Conservation (phyloP, 2,329 filamentous ascomycete species). For the Penicillium sp. region DNA sequence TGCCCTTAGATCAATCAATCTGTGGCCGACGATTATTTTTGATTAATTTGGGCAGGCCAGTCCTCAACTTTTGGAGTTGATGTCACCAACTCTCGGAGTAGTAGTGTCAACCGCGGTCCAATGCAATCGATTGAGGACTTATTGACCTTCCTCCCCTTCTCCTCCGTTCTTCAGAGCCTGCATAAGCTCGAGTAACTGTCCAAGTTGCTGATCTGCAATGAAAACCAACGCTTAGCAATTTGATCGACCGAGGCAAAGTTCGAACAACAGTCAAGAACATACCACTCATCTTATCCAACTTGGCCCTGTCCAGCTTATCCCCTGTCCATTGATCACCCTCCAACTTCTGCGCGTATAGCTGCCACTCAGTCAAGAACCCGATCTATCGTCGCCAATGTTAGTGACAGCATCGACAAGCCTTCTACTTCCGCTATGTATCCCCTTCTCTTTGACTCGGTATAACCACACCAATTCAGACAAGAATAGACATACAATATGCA, state of each 20-base stretch:
- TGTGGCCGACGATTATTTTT: background rate
- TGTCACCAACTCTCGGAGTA: background rate
- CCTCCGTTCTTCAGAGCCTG: constrained; percentile 55
- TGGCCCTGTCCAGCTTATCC: constrained; percentile 70
- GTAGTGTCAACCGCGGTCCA: background rate
- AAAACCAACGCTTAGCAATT: background rate
- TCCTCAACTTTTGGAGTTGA: background rate
- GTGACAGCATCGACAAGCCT: background rate
- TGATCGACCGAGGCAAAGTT: background rate
- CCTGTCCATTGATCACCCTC: constrained; percentile 80
- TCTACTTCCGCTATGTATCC: background rate
- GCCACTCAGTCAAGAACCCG: constrained; percentile 93
- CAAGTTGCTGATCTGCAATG: constrained; percentile 72
- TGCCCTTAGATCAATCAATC: background rate
- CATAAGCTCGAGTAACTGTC: constrained; percentile 91
- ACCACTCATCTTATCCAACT: constrained; percentile 93
- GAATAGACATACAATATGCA: constrained; percentile 64
- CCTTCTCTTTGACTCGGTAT: background rate
- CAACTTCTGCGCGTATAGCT: constrained; percentile 82
- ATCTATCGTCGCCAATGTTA: constrained; percentile 49
- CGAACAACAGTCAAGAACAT: constrained; percentile 28
- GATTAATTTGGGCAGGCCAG: background rate
- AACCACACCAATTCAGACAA: background rate
- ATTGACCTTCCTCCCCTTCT: constrained; percentile 30
- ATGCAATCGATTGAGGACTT: constrained; percentile 11